Conservation (phyloP, 2,329 filamentous ascomycete species). For the Podosphaera fusca region DNA sequence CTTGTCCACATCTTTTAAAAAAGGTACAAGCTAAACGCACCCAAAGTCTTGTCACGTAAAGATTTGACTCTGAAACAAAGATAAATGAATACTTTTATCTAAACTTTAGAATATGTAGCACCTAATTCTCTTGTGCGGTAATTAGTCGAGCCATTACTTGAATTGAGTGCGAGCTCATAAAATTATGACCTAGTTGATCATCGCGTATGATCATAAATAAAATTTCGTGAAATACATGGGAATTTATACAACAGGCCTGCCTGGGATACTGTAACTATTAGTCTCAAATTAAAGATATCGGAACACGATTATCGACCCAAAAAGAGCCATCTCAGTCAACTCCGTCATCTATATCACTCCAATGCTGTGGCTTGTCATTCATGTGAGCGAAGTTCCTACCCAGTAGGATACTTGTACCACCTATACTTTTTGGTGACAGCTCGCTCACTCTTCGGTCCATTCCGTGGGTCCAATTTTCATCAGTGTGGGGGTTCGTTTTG, state of each 20-base stretch:
- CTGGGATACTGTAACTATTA: conserved; percentile 9
- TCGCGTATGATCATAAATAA: background rate
- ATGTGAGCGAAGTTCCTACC: conserved; percentile 14
- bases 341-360: conserved; percentile 12
- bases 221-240: background rate
- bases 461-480: conserved; percentile 9
- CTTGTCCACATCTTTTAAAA: too few relatives aligned
- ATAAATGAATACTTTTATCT: too few relatives aligned
- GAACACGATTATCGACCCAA: background rate
- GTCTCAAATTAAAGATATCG: background rate
- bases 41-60: too few relatives aligned
- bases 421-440: conserved; percentile 14
- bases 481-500: conserved; percentile 11
- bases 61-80: too few relatives aligned
- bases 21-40: too few relatives aligned
- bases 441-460: conserved; percentile 9
- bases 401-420: conserved; percentile 14
- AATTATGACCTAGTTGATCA: background rate
- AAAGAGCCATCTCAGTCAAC: conserved; percentile 9
- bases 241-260: conserved; percentile 1
- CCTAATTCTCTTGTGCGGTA: too few relatives aligned
- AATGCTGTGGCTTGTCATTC: conserved; percentile 12
- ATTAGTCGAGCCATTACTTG: too few relatives aligned
- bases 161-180: background rate
- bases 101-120: too few relatives aligned